These are phyloP conservation scores for Phialemonium atrogriseum DNA, from an alignment of 2,329 filamentous ascomycete species.

Conservation along the genomic window DNA sequence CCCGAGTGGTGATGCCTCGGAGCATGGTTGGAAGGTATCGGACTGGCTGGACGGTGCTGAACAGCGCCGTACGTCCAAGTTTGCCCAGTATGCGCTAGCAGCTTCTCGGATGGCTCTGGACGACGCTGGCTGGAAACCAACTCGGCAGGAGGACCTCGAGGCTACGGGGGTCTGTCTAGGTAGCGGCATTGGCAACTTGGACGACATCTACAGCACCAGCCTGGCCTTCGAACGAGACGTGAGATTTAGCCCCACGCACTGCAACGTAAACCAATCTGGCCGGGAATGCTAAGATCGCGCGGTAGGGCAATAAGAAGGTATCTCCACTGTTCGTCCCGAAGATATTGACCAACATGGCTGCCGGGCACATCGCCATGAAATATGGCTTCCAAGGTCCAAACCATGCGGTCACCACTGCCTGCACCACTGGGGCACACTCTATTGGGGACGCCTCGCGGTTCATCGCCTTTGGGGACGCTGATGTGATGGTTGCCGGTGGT, in stretches of 20 bases:
- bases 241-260: constrained; percentile 22
- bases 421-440: constrained; percentile 91
- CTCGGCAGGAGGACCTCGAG: constrained; percentile 54
- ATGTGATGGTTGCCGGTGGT: constrained; percentile 94
- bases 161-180: constrained; percentile 85
- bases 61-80: constrained; percentile 76
- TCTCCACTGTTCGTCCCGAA: constrained; percentile 90
- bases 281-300: constrained; percentile 8
- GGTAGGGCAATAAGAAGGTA: constrained; percentile 81
- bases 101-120: constrained; percentile 77
- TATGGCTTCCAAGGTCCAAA: constrained; percentile 87
- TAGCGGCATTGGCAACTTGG: constrained; percentile 89
- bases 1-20: constrained; percentile 39
- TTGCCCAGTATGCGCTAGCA: constrained; percentile 85
- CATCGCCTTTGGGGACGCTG: constrained; percentile 82
- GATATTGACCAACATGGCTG: constrained; percentile 88
- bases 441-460: constrained; percentile 91
- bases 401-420: constrained; percentile 87
- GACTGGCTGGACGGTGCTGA: constrained; percentile 48
- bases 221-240: constrained; percentile 67
- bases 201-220: constrained; percentile 81
- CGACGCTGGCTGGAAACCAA: constrained; percentile 71
- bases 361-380: constrained; percentile 90
- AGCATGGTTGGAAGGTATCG: constrained; percentile 35
- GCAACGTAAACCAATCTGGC: neutral